Percentiles rank a stretch among this genome's conserved stretches.
phyloP scores from a whole-genome alignment of 805 yeast species.

The Komagataella pseudopastoris region DNA sequence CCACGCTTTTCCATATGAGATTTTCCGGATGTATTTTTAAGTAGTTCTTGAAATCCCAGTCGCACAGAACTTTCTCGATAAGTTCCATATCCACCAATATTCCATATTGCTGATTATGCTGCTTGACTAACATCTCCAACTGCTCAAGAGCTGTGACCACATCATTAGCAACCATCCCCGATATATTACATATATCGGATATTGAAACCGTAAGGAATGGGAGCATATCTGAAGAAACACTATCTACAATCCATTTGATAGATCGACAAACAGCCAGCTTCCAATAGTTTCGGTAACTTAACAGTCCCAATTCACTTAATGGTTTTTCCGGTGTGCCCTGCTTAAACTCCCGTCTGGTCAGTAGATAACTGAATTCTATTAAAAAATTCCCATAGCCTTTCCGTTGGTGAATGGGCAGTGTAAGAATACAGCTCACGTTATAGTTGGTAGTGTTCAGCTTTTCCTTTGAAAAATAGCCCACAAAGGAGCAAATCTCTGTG shows the following conservation, averaged over 20 bases:
- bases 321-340: conserved; percentile 96
- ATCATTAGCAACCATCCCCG: conserved; percentile 84
- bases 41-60: conserved; percentile 44
- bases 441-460: conserved; percentile 61
- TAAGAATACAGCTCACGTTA: conserved; percentile 82
- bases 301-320: conserved; percentile 69
- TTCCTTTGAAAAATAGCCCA: conserved; percentile 92
- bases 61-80: conserved; percentile 26
- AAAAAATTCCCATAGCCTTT: conserved; percentile 82
- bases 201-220: conserved; percentile 27
- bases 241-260: conserved; percentile 1
- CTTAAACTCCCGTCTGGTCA: conserved; percentile 62
- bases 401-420: conserved; percentile 78
- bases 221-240: neutral
- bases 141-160: conserved; percentile 80
- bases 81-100: conserved; percentile 33
- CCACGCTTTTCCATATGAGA: conserved; percentile 69
- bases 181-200: conserved; percentile 44
- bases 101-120: conserved; percentile 32
- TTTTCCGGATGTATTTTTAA: conserved; percentile 31
- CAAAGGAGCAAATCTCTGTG: conserved; percentile 49
- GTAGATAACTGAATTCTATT: conserved; percentile 78
- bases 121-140: conserved; percentile 42
- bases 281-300: conserved; percentile 87
- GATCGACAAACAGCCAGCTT: conserved; percentile 44